phyloP scores from a whole-genome alignment of 768 basidiomycete species.

The Lentinula guzmanii region DNA sequence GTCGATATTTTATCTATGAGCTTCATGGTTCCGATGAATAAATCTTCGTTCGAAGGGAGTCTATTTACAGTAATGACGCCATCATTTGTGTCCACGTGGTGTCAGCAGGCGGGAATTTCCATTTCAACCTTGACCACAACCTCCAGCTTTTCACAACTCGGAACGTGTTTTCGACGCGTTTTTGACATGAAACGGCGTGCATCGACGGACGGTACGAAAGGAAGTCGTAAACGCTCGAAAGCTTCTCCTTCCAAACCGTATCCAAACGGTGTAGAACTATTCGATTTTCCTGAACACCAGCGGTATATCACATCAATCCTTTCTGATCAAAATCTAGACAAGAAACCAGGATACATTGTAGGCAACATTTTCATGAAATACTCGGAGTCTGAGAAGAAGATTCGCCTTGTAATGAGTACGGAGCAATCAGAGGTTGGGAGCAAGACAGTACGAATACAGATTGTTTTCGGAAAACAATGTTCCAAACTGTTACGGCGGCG shows the following conservation, averaged over 20 bases:
- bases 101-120: neutral
- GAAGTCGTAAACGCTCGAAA: neutral
- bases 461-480: neutral
- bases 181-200: neutral
- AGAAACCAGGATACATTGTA: neutral
- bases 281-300: constrained; percentile 3
- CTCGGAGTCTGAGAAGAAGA: neutral
- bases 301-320: neutral
- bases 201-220: neutral
- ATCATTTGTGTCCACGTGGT: neutral
- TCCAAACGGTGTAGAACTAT: neutral
- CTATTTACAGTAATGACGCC: too few relatives aligned
- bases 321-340: neutral
- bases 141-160: neutral
- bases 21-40: constrained; percentile 46
- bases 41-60: too few relatives aligned
- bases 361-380: neutral
- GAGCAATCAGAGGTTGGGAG: neutral
- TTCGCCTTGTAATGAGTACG: neutral
- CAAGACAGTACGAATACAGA: neutral
- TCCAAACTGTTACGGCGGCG: neutral
- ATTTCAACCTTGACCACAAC: neutral
- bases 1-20: constrained; percentile 60
- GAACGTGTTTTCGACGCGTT: neutral
- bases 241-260: neutral